Percentiles rank a stretch among this genome's conserved stretches.
Evolutionary conservation across 148 eudicot species (phyloP).

Genomic region (Fagopyrum esculentum): DNA sequence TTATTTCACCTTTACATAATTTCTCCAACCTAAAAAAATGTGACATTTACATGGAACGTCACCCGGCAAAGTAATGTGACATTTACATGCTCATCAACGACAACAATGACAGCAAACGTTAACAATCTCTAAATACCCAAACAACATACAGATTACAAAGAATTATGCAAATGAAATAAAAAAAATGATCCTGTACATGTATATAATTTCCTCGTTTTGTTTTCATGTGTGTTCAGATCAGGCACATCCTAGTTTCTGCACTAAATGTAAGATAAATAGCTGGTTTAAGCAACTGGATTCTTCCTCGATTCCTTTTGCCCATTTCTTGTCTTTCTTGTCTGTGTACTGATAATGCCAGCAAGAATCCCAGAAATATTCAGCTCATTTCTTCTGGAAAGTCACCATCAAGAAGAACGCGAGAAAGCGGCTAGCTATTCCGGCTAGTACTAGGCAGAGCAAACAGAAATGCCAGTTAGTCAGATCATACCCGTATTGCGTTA

Average conservation of each 20-base stretch:
- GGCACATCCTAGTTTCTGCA: not conserved
- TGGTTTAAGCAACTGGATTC: not conserved
- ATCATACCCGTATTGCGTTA: constrained; percentile 52
- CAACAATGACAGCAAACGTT: not conserved
- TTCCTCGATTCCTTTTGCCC: not conserved
- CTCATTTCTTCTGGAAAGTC: constrained; percentile 54
- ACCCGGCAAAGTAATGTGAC: constrained; percentile 1
- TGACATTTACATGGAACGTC: not conserved
- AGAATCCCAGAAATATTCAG: constrained; percentile 2
- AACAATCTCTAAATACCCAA: not conserved
- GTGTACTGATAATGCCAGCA: not conserved
- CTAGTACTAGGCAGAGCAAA: constrained; percentile 36
- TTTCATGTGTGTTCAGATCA: not conserved
- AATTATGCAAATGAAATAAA: not conserved
- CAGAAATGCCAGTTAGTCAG: constrained; percentile 50
- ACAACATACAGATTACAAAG: not conserved
- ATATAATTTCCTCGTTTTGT: not conserved
- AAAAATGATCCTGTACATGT: not conserved
- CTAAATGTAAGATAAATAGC: not conserved
- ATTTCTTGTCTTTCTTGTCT: not conserved
- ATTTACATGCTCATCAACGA: not conserved
- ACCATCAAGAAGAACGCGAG: constrained; percentile 57
- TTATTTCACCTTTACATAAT: not conserved
- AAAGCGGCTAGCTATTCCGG: constrained; percentile 50
- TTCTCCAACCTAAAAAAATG: not conserved